These are phyloP conservation scores for Truncatella angustata DNA, from an alignment of 2,329 filamentous ascomycete genomes.

Conservation along the genomic window DNA sequence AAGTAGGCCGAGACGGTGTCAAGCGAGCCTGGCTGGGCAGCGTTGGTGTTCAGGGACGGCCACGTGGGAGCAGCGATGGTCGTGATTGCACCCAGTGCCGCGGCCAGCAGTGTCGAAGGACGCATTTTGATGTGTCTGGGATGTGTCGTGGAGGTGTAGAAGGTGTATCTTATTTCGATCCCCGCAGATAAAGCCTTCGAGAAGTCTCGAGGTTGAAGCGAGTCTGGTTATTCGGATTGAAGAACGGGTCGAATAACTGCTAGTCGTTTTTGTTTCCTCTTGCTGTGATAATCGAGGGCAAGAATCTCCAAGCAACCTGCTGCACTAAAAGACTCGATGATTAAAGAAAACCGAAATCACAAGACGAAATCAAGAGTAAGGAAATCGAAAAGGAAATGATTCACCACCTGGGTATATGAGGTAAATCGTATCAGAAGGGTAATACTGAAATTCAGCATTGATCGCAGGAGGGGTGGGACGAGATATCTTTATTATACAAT, in stretches of 20 bases:
- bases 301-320: slow-evolving; percentile 23
- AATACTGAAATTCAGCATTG: slow-evolving; percentile 17
- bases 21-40: slow-evolving; percentile 38
- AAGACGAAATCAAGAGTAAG: slow-evolving; percentile 17
- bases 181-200: too few species aligned
- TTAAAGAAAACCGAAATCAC: slow-evolving; percentile 9
- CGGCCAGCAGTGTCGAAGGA: slow-evolving; percentile 43
- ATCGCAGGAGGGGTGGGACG: slow-evolving; percentile 18
- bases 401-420: slow-evolving; percentile 16
- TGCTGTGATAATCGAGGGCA: slow-evolving; percentile 9
- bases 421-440: slow-evolving; percentile 20
- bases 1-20: slow-evolving; percentile 59
- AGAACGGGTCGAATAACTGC: neutral
- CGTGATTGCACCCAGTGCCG: slow-evolving; percentile 44
- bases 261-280: slow-evolving; percentile 16
- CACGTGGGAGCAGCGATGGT: slow-evolving; percentile 43
- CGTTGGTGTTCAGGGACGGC: slow-evolving; percentile 40
- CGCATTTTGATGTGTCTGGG: slow-evolving; percentile 43
- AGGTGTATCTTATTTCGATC: too few species aligned
- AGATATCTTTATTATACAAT: slow-evolving; percentile 12
- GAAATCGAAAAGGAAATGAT: slow-evolving; percentile 26
- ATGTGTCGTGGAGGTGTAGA: slow-evolving; percentile 1
- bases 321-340: slow-evolving; percentile 17
- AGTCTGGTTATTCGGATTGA: neutral
- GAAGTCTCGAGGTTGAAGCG: neutral